Conservation (phyloP, 2,329 filamentous ascomycete genomes). For the Orbilia quercus region DNA sequence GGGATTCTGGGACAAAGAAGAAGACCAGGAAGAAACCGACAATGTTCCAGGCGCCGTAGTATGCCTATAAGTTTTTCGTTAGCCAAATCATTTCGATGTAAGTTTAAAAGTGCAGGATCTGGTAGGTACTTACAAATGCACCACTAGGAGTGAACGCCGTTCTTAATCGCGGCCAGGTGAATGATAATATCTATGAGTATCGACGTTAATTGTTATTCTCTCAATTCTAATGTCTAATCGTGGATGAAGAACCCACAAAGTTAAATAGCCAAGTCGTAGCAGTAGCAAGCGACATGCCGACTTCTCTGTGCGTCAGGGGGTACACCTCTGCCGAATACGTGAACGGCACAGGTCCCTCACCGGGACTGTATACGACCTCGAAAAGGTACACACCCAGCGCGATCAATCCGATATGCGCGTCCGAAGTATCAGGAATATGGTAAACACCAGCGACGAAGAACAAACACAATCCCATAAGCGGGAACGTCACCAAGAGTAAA, state of each 20-base stretch:
- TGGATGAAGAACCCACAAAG: constrained; percentile 29
- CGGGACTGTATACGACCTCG: constrained; percentile 69
- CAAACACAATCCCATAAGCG: constrained; percentile 70
- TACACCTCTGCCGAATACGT: constrained; percentile 76
- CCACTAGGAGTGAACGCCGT: constrained; percentile 66
- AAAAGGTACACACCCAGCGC: constrained; percentile 68
- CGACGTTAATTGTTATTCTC: constrained; percentile 45
- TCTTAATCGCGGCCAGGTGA: constrained; percentile 66
- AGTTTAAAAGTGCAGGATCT: background rate
- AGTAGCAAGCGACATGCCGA: constrained; percentile 72
- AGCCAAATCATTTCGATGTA: background rate
- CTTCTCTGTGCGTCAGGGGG: constrained; percentile 72
- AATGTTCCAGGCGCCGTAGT: constrained; percentile 68
- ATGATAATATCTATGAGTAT: constrained; percentile 62
- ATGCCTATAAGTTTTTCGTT: constrained; percentile 57
- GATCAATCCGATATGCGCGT: constrained; percentile 63
- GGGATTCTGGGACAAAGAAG: constrained; percentile 65
- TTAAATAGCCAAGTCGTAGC: constrained; percentile 67
- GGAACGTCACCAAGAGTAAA: constrained; percentile 73
- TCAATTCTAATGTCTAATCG: too few relatives aligned
- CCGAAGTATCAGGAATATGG: constrained; percentile 64
- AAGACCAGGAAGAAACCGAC: constrained; percentile 65
- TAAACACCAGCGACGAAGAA: constrained; percentile 69
- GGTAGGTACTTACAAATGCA: constrained; percentile 64
- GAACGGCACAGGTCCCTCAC: constrained; percentile 74